phyloP scores from a whole-genome alignment of 805 yeast genomes.

The Metschnikowia gelsemii region DNA sequence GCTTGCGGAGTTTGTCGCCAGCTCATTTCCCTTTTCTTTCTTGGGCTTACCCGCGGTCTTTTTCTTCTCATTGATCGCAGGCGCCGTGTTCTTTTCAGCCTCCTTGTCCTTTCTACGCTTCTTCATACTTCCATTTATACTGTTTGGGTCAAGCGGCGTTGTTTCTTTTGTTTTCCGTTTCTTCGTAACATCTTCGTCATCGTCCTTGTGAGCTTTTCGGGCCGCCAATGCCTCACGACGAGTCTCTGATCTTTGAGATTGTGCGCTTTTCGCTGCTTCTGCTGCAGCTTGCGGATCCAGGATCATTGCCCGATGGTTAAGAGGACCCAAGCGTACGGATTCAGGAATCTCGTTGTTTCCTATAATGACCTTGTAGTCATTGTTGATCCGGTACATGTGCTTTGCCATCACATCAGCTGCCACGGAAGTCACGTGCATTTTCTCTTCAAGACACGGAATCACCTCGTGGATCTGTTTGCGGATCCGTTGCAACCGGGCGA shows the following conservation, averaged over 20 bases:
- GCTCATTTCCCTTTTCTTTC: slow-evolving; percentile 19
- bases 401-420: slow-evolving; percentile 76
- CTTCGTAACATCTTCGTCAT: slow-evolving; percentile 25
- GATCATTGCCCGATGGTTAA: slow-evolving; percentile 89
- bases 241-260: slow-evolving; percentile 76
- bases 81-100: slow-evolving; percentile 11
- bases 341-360: slow-evolving; percentile 80
- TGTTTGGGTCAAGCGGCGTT: slow-evolving; percentile 23
- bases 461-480: slow-evolving; percentile 58
- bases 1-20: slow-evolving; percentile 9
- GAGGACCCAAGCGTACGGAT: slow-evolving; percentile 69
- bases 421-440: slow-evolving; percentile 93
- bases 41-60: slow-evolving; percentile 25
- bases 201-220: slow-evolving; percentile 57
- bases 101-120: slow-evolving; percentile 18
- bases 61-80: slow-evolving; percentile 18
- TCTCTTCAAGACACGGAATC: slow-evolving; percentile 91
- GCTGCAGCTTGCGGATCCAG: slow-evolving; percentile 51
- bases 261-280: slow-evolving; percentile 54
- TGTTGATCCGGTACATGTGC: slow-evolving; percentile 70
- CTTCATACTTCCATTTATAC: slow-evolving; percentile 6
- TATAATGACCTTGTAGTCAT: slow-evolving; percentile 73
- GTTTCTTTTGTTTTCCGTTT: slow-evolving; percentile 21
- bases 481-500: slow-evolving; percentile 38
- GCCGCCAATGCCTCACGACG: slow-evolving; percentile 94